These are phyloP conservation scores for Pterocarpus macrocarpus DNA, from an alignment of 306 rosid genomes.

Conservation along the genomic window DNA sequence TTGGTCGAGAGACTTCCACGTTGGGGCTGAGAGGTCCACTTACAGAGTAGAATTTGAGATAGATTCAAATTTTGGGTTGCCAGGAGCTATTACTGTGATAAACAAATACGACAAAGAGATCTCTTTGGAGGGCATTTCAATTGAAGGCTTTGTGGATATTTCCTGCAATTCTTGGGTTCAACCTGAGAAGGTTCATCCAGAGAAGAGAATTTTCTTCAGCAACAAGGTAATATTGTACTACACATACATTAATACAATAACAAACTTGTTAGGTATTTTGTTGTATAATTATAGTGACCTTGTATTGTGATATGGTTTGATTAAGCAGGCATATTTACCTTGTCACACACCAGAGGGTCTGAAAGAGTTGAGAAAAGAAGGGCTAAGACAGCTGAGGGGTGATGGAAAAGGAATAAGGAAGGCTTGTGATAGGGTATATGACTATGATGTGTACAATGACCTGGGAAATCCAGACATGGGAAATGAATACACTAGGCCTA, in stretches of 20 bases:
- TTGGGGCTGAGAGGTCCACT: constrained; percentile 17
- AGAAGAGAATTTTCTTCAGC: constrained; percentile 53
- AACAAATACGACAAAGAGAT: constrained; percentile 53
- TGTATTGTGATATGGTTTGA: too few species aligned
- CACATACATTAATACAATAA: background rate
- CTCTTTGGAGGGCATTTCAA: constrained; percentile 45
- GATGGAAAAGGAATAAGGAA: constrained; percentile 45
- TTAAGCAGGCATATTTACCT: constrained; percentile 47
- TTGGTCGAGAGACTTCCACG: constrained; percentile 2
- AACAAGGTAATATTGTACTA: constrained; percentile 43
- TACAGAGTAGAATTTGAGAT: constrained; percentile 46
- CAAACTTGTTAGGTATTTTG: too few species aligned
- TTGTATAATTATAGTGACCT: too few species aligned
- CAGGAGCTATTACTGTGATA: constrained; percentile 53
- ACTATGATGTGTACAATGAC: constrained; percentile 57
- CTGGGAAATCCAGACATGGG: constrained; percentile 47
- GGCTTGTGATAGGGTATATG: constrained; percentile 49
- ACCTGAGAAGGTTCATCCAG: constrained; percentile 34
- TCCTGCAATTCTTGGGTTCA: constrained; percentile 58
- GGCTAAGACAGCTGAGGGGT: constrained; percentile 50
- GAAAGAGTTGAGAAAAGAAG: constrained; percentile 49
- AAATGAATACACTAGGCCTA: constrained; percentile 36
- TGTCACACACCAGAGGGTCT: constrained; percentile 53
- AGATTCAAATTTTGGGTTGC: constrained; percentile 53
- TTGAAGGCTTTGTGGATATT: constrained; percentile 43